phyloP scores from a whole-genome alignment of 371 early-diverging fungal genomes.

The Umbelopsis sp. region DNA sequence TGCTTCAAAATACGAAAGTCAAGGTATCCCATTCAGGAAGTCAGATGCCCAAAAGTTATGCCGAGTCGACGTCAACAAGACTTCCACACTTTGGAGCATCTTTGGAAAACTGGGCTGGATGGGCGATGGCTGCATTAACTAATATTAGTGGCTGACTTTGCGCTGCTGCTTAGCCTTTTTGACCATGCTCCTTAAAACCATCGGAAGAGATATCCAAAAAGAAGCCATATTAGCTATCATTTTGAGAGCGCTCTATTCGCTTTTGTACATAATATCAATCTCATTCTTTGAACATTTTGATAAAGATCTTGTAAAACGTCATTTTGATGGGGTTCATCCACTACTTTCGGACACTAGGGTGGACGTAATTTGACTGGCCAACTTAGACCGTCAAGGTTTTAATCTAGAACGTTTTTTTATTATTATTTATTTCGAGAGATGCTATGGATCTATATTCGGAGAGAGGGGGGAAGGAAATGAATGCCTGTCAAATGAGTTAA shows the following conservation, averaged over 20 bases:
- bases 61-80: conserved; percentile 53
- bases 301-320: conserved; percentile 5
- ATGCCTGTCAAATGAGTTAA: too few relatives aligned
- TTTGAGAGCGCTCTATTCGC: too few relatives aligned
- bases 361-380: not conserved
- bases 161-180: too few relatives aligned
- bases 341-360: not conserved
- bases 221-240: too few relatives aligned
- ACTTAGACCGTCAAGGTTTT: not conserved
- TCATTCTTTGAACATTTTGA: not conserved
- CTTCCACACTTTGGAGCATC: conserved; percentile 43
- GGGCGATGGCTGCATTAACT: conserved; percentile 34
- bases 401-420: not conserved
- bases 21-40: conserved; percentile 39
- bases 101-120: conserved; percentile 49
- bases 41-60: conserved; percentile 55
- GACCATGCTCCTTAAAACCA: too few relatives aligned
- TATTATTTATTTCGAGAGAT: too few relatives aligned
- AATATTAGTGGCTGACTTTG: conserved; percentile 7
- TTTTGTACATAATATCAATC: conserved; percentile 5
- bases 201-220: too few relatives aligned
- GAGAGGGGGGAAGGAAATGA: too few relatives aligned
- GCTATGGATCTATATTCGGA: too few relatives aligned
- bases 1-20: conserved; percentile 35
- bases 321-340: not conserved